A percentile compares a stretch with the other conserved stretches of the same genome.
Evolutionary conservation across 2,329 filamentous ascomycete species (phyloP).

Genomic region (Elsinoe batatas): DNA sequence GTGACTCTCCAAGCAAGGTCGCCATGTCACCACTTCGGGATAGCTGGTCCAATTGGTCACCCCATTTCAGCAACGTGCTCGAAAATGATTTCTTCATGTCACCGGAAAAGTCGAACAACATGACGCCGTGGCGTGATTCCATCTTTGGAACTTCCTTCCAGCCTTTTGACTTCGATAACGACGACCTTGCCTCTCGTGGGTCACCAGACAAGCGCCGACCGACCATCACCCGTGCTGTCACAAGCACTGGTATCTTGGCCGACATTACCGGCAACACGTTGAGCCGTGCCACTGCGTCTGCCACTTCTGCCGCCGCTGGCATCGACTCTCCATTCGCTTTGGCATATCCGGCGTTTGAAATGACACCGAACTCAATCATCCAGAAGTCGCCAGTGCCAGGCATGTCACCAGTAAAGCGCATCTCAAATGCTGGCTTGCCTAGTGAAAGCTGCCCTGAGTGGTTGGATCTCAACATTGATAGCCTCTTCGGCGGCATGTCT

Average conservation of each 20-base stretch:
- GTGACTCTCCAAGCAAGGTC: slow-evolving; percentile 56
- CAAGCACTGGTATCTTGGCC: slow-evolving; percentile 51
- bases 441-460: slow-evolving; percentile 15
- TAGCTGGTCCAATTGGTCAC: slow-evolving; percentile 52
- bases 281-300: neutral
- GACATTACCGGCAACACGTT: slow-evolving; percentile 48
- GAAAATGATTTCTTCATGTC: slow-evolving; percentile 20
- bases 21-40: slow-evolving; percentile 38
- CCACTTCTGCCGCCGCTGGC: slow-evolving; percentile 8
- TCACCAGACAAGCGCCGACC: slow-evolving; percentile 60
- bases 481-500: slow-evolving; percentile 12
- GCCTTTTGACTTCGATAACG: slow-evolving; percentile 42
- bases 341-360: slow-evolving; percentile 9
- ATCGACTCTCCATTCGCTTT: slow-evolving; percentile 13
- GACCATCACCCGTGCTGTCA: slow-evolving; percentile 53
- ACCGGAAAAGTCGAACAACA: slow-evolving; percentile 21
- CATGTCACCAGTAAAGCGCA: slow-evolving; percentile 4
- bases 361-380: slow-evolving; percentile 8
- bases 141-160: slow-evolving; percentile 48
- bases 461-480: slow-evolving; percentile 20
- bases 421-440: slow-evolving; percentile 9
- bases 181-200: slow-evolving; percentile 41
- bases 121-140: slow-evolving; percentile 26
- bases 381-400: neutral
- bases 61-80: slow-evolving; percentile 50